Percentiles rank a stretch among this genome's conserved stretches.
phyloP scores from a whole-genome alignment of 164 flowering plant genomes.

The Stephania japonica region DNA sequence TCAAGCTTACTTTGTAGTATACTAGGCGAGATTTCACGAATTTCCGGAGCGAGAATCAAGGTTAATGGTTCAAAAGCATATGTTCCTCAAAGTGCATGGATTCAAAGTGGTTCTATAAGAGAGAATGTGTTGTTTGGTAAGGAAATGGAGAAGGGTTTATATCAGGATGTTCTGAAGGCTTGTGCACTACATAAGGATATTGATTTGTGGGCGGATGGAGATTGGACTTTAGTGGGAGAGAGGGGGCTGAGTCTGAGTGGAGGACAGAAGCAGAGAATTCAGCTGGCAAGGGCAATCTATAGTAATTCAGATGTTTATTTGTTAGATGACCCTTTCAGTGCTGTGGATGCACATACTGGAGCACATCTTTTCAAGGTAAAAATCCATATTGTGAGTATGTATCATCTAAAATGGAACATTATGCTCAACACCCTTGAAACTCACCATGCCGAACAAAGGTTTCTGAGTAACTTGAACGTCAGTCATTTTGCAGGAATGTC shows the following conservation, averaged over 20 bases:
- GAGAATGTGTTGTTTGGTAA: constrained; percentile 80
- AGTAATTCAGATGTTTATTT: constrained; percentile 64
- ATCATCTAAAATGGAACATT: not conserved
- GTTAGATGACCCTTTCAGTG: constrained; percentile 88
- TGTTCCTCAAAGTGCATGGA: constrained; percentile 86
- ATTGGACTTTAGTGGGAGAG: constrained; percentile 60
- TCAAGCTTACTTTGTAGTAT: constrained; percentile 70
- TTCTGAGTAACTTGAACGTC: not conserved
- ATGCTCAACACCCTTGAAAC: not conserved
- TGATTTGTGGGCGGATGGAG: constrained; percentile 57
- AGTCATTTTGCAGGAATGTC: constrained; percentile 67
- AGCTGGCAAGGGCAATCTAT: constrained; percentile 72
- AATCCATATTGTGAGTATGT: not conserved
- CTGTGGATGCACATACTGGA: constrained; percentile 87
- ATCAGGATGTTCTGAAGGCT: constrained; percentile 51
- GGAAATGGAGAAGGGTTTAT: constrained; percentile 42
- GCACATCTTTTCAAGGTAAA: constrained; percentile 71
- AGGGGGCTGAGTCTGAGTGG: constrained; percentile 83
- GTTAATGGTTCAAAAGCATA: constrained; percentile 68
- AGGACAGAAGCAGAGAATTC: constrained; percentile 85
- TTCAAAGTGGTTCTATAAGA: constrained; percentile 69
- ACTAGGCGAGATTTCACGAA: constrained; percentile 66
- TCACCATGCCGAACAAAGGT: not conserved
- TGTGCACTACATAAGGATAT: constrained; percentile 71
- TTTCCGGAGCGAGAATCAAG: constrained; percentile 41